phyloP scores from a whole-genome alignment of 495 filamentous ascomycete species.

The Aspergillus sclerotioniger region DNA sequence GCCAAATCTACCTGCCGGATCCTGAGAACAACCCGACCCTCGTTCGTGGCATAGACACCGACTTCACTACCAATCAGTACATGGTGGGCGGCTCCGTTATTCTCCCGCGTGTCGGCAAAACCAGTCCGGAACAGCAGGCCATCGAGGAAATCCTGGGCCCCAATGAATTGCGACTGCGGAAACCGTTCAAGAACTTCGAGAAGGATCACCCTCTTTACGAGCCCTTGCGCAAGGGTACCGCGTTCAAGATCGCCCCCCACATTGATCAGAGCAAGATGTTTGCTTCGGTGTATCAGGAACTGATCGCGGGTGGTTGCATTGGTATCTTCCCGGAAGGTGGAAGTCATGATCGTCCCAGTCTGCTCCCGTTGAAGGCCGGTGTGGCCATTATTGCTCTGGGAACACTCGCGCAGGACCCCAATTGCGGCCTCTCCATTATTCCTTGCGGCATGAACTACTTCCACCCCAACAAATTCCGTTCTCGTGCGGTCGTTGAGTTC shows the following conservation, averaged over 20 bases:
- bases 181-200: slow-evolving; percentile 2
- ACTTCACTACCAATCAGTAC: slow-evolving; percentile 69
- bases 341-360: slow-evolving; percentile 91
- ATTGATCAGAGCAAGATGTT: slow-evolving; percentile 94
- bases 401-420: slow-evolving; percentile 80
- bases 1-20: slow-evolving; percentile 88
- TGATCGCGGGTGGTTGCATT: slow-evolving; percentile 81
- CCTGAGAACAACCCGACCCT: slow-evolving; percentile 80
- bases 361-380: slow-evolving; percentile 94
- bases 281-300: slow-evolving; percentile 80
- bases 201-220: slow-evolving; percentile 34
- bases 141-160: slow-evolving; percentile 3
- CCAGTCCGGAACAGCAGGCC: slow-evolving; percentile 4
- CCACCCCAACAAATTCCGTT: slow-evolving; percentile 98
- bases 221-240: slow-evolving; percentile 70
- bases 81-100: slow-evolving; percentile 81
- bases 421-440: slow-evolving; percentile 95
- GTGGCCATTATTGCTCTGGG: slow-evolving; percentile 98
- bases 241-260: slow-evolving; percentile 86
- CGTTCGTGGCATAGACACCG: slow-evolving; percentile 78
- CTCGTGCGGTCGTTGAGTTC: slow-evolving; percentile 94
- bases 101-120: slow-evolving; percentile 69
- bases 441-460: slow-evolving; percentile 99
- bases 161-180: slow-evolving; percentile 1
- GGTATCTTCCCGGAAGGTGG: slow-evolving; percentile 98